Evolutionary conservation across 2,329 filamentous ascomycete species (phyloP).

Genomic region (Aspergillus pseudoviridinutans): DNA sequence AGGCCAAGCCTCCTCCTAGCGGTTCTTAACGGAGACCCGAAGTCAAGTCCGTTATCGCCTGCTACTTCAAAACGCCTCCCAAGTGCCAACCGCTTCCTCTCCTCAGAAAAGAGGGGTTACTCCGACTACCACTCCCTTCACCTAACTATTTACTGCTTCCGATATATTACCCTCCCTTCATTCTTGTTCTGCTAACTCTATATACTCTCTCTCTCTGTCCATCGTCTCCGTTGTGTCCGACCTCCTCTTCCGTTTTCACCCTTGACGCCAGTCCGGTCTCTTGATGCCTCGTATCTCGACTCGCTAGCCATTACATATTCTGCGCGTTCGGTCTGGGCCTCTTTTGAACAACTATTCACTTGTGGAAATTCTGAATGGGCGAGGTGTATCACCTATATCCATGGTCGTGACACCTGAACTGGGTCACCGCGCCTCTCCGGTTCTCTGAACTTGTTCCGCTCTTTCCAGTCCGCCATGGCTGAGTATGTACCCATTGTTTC

Average conservation of each 20-base stretch:
- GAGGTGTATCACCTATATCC: constrained; percentile 9
- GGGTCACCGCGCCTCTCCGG: constrained; percentile 13
- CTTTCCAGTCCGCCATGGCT: constrained; percentile 29
- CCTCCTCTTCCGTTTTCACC: constrained; percentile 1
- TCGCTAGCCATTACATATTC: constrained; percentile 12
- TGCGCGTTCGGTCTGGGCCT: constrained; percentile 19
- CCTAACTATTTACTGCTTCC: not conserved
- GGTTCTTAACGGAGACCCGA: too few relatives aligned
- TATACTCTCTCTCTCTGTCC: not conserved
- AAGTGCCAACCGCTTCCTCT: not conserved
- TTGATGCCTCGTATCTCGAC: constrained; percentile 16
- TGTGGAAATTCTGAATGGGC: constrained; percentile 14
- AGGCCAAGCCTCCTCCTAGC: not conserved
- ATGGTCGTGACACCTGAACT: constrained; percentile 13
- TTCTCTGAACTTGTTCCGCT: constrained; percentile 15
- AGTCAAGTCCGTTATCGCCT: not conserved
- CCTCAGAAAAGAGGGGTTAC: not conserved
- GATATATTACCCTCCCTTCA: not conserved
- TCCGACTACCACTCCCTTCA: not conserved
- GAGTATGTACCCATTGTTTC: constrained; percentile 28
- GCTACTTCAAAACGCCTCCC: not conserved
- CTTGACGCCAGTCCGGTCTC: not conserved
- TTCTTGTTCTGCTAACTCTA: not conserved
- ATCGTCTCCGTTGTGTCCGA: not conserved
- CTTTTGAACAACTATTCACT: not conserved